phyloP scores from a whole-genome alignment of 805 yeast species.

The Zygosaccharomyces siamensis region DNA sequence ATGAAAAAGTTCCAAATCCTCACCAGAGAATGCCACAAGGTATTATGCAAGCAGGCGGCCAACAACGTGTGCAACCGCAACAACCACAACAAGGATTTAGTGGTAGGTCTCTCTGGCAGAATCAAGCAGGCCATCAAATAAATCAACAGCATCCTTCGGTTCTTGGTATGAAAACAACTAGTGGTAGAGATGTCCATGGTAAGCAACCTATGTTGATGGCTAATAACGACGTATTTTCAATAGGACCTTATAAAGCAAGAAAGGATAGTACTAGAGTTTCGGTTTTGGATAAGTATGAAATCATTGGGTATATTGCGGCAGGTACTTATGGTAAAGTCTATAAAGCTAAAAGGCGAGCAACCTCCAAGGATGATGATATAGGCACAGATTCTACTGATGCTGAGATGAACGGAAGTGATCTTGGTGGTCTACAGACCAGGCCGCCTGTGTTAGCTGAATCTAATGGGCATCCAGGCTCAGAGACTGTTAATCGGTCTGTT shows the following conservation, averaged over 20 bases:
- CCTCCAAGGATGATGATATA: constrained; percentile 1
- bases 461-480: not conserved
- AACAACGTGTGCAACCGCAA: constrained; percentile 14
- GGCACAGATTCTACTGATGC: constrained; percentile 3
- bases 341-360: constrained; percentile 58
- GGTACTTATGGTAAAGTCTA: constrained; percentile 98
- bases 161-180: constrained; percentile 8
- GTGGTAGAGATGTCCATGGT: constrained; percentile 22
- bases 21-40: constrained; percentile 14
- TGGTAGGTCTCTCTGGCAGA: constrained; percentile 20
- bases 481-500: not conserved
- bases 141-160: constrained; percentile 7
- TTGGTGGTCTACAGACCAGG: constrained; percentile 2
- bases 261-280: constrained; percentile 63
- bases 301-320: constrained; percentile 94
- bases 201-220: constrained; percentile 50
- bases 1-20: constrained; percentile 10
- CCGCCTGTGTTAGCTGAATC: not conserved
- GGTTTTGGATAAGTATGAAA: constrained; percentile 79
- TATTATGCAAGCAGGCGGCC: constrained; percentile 12
- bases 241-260: constrained; percentile 56
- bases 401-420: not conserved
- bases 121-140: constrained; percentile 11
- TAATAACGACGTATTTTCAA: constrained; percentile 47
- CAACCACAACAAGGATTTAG: constrained; percentile 9